Evolutionary conservation across 129 eudicot genomes (phyloP).

Genomic region (Mikania micrantha): DNA sequence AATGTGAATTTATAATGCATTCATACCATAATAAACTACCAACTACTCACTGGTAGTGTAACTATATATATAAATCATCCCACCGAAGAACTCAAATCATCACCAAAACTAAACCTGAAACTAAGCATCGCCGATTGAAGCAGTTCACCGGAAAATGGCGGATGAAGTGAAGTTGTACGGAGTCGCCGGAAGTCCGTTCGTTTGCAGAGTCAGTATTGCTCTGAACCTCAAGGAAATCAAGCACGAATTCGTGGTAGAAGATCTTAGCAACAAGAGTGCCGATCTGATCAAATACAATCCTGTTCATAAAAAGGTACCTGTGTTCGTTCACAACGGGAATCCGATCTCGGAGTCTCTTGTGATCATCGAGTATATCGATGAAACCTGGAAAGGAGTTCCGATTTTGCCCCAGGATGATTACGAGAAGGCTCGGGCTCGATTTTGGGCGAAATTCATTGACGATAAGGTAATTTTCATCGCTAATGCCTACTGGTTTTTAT

Average conservation of each 20-base stretch:
- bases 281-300: constrained; percentile 32
- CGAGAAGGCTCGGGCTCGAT: constrained; percentile 29
- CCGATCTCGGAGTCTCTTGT: constrained; percentile 38
- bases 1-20: too few relatives aligned
- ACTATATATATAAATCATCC: background rate
- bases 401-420: constrained; percentile 34
- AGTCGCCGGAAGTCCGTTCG: constrained; percentile 24
- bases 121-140: background rate
- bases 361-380: constrained; percentile 43
- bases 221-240: constrained; percentile 27
- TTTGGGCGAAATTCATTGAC: constrained; percentile 35
- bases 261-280: constrained; percentile 22
- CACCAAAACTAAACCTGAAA: background rate
- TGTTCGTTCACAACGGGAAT: constrained; percentile 36
- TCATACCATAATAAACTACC: background rate
- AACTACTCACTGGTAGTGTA: background rate
- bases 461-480: constrained; percentile 29
- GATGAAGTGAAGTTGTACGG: constrained; percentile 32
- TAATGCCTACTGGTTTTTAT: background rate
- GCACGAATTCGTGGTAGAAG: constrained; percentile 31
- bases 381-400: constrained; percentile 29
- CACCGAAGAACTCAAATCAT: background rate
- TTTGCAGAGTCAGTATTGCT: constrained; percentile 26
- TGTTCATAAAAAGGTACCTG: constrained; percentile 33
- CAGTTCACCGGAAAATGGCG: background rate